phyloP scores from a whole-genome alignment of 495 filamentous ascomycete species.

The Xylaria bambusicola region DNA sequence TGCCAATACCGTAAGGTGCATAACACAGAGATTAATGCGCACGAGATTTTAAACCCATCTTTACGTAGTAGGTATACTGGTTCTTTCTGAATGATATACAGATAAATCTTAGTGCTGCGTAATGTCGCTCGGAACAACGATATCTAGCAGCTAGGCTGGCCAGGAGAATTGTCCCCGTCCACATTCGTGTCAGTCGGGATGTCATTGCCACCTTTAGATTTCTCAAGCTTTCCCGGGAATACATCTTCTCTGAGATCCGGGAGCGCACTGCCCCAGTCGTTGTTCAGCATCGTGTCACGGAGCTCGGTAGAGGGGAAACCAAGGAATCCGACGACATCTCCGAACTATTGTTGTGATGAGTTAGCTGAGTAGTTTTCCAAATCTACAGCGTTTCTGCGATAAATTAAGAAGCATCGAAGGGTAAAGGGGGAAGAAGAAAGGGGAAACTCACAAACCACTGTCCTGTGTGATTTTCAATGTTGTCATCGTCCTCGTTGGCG shows the following conservation, averaged over 20 bases:
- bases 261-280: conserved; percentile 18
- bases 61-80: too few species aligned
- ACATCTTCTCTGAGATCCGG: conserved; percentile 11
- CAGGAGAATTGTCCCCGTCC: neutral
- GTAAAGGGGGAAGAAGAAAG: neutral
- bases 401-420: neutral
- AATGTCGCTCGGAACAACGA: too few species aligned
- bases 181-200: conserved; percentile 7
- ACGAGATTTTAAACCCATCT: too few species aligned
- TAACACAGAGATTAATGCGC: too few species aligned
- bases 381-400: neutral
- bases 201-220: conserved; percentile 6
- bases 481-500: conserved; percentile 23
- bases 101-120: neutral
- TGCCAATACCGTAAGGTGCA: too few species aligned
- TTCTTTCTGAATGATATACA: neutral
- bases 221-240: neutral
- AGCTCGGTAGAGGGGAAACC: conserved; percentile 15
- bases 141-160: neutral
- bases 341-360: neutral
- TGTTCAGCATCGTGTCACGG: conserved; percentile 16
- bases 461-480: conserved; percentile 19
- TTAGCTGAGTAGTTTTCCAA: neutral
- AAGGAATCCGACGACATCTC: neutral
- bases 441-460: conserved; percentile 22